phyloP scores from a whole-genome alignment of 306 rosid genomes.

The Trifolium subterraneum region DNA sequence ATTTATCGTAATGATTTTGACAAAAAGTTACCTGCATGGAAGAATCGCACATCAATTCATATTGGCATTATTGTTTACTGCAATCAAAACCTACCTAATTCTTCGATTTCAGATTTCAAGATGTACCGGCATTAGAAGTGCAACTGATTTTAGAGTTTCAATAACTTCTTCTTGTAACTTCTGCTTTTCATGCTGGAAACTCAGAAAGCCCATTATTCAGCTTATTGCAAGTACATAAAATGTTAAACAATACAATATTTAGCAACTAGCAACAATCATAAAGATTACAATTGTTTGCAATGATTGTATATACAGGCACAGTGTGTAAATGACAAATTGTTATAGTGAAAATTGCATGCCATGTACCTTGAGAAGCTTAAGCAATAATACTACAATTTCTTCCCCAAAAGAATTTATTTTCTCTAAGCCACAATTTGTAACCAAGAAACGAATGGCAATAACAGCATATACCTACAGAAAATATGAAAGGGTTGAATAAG shows the following conservation, averaged over 20 bases:
- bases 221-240: constrained; percentile 4
- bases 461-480: constrained; percentile 26
- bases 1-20: background rate
- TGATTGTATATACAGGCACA: background rate
- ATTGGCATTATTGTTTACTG: background rate
- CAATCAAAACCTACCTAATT: constrained; percentile 18
- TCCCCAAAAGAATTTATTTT: background rate
- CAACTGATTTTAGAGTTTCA: constrained; percentile 24
- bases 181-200: constrained; percentile 30
- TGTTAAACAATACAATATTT: background rate
- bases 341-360: constrained; percentile 18
- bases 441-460: background rate
- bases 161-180: constrained; percentile 14
- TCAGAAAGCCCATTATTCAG: constrained; percentile 1
- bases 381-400: background rate
- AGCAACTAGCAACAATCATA: background rate
- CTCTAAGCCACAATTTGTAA: constrained; percentile 12
- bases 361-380: constrained; percentile 37
- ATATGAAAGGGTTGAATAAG: constrained; percentile 7
- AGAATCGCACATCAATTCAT: constrained; percentile 15
- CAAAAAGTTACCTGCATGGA: constrained; percentile 28
- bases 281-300: constrained; percentile 10
- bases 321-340: background rate
- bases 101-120: constrained; percentile 11
- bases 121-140: constrained; percentile 32